Base-by-base conservation (phyloP, 306 rosid genomes). In the Alnus glutinosa region DNA sequence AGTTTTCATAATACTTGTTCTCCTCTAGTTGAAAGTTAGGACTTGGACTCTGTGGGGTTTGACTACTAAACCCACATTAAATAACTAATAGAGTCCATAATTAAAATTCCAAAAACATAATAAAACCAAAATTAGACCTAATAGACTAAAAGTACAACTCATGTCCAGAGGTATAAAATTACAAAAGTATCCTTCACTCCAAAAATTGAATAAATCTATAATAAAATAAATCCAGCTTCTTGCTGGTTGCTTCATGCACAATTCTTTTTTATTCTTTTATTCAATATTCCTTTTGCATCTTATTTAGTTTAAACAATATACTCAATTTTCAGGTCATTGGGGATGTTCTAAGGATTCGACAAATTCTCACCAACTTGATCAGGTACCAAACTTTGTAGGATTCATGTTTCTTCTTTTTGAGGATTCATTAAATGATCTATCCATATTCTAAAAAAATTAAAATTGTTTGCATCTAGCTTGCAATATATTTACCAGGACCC, bases 271-370 rank as follows among this genome's bases (percentile, higher is more conserved):
- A 1, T 34, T 34, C 2, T 9, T 57, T 2, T 39, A 47, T 13
- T 70, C 36, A 44, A 44, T 39, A 42, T 59, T 28, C 23, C 30
- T 37, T 37, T 18, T 70, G 34, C 32, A 39, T 19, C 42, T 80
- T 54, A 58, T 49, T 51, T 44, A 37, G 46, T 28, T 59, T 9
- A 2, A 73, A 37, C 2, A 34, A 54, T 58, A 47, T 75, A 74
- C 69, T 34, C 47, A 77, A 78, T 75, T 88, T n/a, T 71, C 88
- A 94, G 98, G 92, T 92, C 55, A 80, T 86, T 75, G 98, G 98
- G 44, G 98, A 92, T 80, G 98, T 94, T 81, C 87, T 94, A 79
- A 89, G 98, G 86, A 88, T 94, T 82, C 88, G 98, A 74, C 98
- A 94, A 86, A 92, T 89, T 44, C 97, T 94, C 70, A 94, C 98